Evolutionary conservation across 495 filamentous ascomycete genomes (phyloP).

Genomic region (Cercophora samala): DNA sequence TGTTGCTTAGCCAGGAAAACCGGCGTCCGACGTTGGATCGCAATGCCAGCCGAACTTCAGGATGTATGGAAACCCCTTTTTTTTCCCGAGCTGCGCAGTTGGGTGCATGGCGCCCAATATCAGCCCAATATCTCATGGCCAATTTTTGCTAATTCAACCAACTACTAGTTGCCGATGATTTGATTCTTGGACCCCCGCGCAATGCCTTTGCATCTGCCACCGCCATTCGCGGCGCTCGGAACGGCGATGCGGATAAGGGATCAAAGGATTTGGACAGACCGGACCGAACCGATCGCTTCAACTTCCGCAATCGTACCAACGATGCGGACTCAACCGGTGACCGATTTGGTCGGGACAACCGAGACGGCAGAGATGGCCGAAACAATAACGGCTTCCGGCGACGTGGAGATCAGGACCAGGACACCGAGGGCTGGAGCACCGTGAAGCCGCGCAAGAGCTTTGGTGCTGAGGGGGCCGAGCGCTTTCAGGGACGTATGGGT

Average conservation of each 20-base stretch:
- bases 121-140: conserved; percentile 16
- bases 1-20: conserved; percentile 46
- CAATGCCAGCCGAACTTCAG: conserved; percentile 60
- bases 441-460: conserved; percentile 65
- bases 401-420: conserved; percentile 52
- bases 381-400: conserved; percentile 44
- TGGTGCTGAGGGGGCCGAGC: conserved; percentile 59
- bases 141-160: not conserved
- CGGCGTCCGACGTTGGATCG: conserved; percentile 60
- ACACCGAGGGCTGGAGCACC: conserved; percentile 57
- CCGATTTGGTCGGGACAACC: conserved; percentile 36
- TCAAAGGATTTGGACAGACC: conserved; percentile 50
- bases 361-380: conserved; percentile 43
- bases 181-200: conserved; percentile 85
- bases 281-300: conserved; percentile 66
- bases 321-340: conserved; percentile 61
- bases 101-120: not conserved
- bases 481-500: conserved; percentile 55
- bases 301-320: conserved; percentile 61
- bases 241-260: conserved; percentile 49
- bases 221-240: conserved; percentile 44
- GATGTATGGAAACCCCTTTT: conserved; percentile 28
- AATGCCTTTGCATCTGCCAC: conserved; percentile 83
- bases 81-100: not conserved
- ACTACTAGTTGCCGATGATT: conserved; percentile 63